A percentile compares a stretch with the other conserved stretches of the same genome.
Conservation (phyloP, 1,284 basidiomycete species). For the Boletus sp. region DNA sequence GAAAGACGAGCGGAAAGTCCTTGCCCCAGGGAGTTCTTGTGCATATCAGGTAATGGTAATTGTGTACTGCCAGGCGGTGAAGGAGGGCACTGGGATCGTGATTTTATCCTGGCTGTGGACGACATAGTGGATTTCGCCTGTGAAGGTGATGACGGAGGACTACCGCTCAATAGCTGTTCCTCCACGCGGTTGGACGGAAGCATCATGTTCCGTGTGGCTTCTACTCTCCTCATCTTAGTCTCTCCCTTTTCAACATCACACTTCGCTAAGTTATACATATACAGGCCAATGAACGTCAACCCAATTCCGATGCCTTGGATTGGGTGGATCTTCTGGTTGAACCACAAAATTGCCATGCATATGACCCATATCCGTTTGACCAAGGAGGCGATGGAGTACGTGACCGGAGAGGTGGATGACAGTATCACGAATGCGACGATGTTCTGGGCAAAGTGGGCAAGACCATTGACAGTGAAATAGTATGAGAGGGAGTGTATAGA, state of each 20-base stretch:
- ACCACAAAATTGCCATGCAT: constrained; percentile 97
- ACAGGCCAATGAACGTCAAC: constrained; percentile 88
- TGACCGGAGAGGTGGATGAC: constrained; percentile 94
- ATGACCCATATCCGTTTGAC: constrained; percentile 99
- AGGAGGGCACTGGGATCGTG: constrained; percentile 18
- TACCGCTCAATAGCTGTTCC: constrained; percentile 44
- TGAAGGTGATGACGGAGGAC: constrained; percentile 23
- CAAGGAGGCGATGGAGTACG: constrained; percentile 96
- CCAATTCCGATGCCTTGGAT: constrained; percentile 86
- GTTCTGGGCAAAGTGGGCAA: constrained; percentile 96
- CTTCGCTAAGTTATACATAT: constrained; percentile 96
- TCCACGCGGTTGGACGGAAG: constrained; percentile 68
- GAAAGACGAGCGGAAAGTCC: constrained; percentile 35
- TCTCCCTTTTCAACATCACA: constrained; percentile 90
- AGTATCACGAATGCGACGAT: constrained; percentile 97
- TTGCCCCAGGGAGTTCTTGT: constrained; percentile 18
- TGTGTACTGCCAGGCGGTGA: constrained; percentile 5
- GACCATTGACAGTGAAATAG: constrained; percentile 88
- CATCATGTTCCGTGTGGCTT: constrained; percentile 70
- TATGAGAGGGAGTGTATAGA: constrained; percentile 58
- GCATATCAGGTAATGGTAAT: constrained; percentile 12
- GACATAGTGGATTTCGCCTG: constrained; percentile 10
- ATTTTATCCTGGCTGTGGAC: constrained; percentile 27
- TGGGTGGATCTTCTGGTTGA: constrained; percentile 81
- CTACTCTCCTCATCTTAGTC: constrained; percentile 80